These are phyloP conservation scores for Populus hybrid DNA, from an alignment of 441 rosid genomes.

Conservation along the genomic window DNA sequence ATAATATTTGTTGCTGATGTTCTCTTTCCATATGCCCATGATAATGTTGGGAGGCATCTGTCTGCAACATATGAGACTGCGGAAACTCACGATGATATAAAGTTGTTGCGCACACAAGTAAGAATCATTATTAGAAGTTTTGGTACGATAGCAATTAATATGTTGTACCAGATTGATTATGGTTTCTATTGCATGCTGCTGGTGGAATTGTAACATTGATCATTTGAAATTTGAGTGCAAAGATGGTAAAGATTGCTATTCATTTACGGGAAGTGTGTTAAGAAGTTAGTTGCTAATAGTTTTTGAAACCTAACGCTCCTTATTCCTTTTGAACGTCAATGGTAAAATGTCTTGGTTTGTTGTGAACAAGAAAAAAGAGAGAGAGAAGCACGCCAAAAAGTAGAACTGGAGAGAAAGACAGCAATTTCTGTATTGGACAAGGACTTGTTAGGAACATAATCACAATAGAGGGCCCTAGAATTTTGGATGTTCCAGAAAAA, in stretches of 20 bases:
- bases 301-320: neutral
- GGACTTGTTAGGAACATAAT: neutral
- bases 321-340: neutral
- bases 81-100: slow-evolving; percentile 78
- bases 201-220: neutral
- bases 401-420: neutral
- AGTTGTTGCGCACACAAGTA: slow-evolving; percentile 71
- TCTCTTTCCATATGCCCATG: slow-evolving; percentile 88
- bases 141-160: neutral
- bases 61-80: slow-evolving; percentile 59
- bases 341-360: neutral
- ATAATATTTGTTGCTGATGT: slow-evolving; percentile 87
- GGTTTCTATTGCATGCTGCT: neutral
- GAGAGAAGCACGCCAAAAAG: neutral
- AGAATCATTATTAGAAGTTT: slow-evolving; percentile 15
- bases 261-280: neutral
- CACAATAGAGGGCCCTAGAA: neutral
- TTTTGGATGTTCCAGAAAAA: neutral
- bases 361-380: neutral
- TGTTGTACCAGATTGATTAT: neutral
- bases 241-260: neutral
- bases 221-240: neutral
- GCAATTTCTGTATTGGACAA: neutral
- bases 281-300: neutral
- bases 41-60: slow-evolving; percentile 82